Evolutionary conservation across 2,329 filamentous ascomycete genomes (phyloP).

Genomic region (Raffaelea ambrosiae): DNA sequence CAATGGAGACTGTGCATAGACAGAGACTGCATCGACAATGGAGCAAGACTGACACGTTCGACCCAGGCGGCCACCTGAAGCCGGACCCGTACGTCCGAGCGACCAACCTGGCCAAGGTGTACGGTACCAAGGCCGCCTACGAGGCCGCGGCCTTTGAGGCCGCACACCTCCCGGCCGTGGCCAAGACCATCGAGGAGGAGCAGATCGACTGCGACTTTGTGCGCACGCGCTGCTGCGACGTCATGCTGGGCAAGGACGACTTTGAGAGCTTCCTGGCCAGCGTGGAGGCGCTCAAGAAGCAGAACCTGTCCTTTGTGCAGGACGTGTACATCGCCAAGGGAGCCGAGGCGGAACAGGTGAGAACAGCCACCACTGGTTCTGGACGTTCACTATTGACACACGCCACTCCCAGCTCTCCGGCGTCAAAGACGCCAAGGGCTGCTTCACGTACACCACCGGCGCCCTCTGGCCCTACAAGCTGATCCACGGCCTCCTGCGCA

Average conservation of each 20-base stretch:
- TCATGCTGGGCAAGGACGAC: conserved; percentile 20
- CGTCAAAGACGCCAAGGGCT: neutral
- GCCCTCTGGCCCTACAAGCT: conserved; percentile 8
- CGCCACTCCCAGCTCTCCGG: neutral
- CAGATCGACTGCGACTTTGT: conserved; percentile 35
- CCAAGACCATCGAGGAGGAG: conserved; percentile 26
- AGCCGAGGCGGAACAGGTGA: too few species aligned
- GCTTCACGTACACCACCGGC: conserved; percentile 4
- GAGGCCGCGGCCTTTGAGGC: conserved; percentile 22
- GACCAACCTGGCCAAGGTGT: conserved; percentile 16
- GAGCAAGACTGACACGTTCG: conserved; percentile 3
- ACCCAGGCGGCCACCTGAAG: conserved; percentile 23
- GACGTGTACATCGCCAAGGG: too few species aligned
- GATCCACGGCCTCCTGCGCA: neutral
- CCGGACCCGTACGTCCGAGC: conserved; percentile 14
- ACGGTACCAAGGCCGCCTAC: conserved; percentile 12
- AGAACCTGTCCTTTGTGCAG: too few species aligned
- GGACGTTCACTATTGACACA: too few species aligned
- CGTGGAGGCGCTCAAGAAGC: too few species aligned
- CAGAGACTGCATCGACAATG: too few species aligned
- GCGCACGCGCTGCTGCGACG: conserved; percentile 29
- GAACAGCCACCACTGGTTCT: too few species aligned
- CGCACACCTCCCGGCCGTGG: conserved; percentile 20
- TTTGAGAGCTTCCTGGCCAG: too few species aligned
- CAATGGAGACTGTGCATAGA: too few species aligned